Conservation (phyloP, 2,329 filamentous ascomycete genomes). For the Aspergillus sp. region DNA sequence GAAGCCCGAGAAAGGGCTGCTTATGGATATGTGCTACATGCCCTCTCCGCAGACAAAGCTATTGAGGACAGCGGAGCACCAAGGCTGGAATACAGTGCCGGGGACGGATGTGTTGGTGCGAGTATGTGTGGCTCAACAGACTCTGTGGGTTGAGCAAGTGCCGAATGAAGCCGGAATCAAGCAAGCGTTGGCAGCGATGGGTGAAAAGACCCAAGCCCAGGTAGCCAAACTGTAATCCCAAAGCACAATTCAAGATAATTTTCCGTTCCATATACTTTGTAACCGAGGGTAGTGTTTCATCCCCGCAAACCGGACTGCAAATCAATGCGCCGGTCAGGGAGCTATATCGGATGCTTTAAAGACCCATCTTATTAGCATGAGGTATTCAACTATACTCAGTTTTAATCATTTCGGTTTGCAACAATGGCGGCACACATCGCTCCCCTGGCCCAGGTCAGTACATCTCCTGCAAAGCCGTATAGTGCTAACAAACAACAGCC, state of each 20-base stretch:
- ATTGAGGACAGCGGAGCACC: neutral
- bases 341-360: neutral
- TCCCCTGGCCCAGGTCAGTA: neutral
- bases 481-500: constrained; percentile 7
- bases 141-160: neutral
- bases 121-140: neutral
- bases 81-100: neutral
- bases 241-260: neutral
- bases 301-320: neutral
- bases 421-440: neutral
- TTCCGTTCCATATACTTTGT: neutral
- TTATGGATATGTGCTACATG: neutral
- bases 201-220: neutral
- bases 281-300: neutral
- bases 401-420: neutral
- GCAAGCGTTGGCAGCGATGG: neutral
- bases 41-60: neutral
- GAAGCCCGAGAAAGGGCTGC: neutral
- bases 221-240: neutral
- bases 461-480: neutral
- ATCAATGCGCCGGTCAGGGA: neutral
- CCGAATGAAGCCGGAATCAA: neutral
- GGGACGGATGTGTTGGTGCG: neutral
- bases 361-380: neutral
- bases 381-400: neutral